Base-by-base conservation (phyloP, 441 rosid species). In the Dalechampia spathulata region DNA sequence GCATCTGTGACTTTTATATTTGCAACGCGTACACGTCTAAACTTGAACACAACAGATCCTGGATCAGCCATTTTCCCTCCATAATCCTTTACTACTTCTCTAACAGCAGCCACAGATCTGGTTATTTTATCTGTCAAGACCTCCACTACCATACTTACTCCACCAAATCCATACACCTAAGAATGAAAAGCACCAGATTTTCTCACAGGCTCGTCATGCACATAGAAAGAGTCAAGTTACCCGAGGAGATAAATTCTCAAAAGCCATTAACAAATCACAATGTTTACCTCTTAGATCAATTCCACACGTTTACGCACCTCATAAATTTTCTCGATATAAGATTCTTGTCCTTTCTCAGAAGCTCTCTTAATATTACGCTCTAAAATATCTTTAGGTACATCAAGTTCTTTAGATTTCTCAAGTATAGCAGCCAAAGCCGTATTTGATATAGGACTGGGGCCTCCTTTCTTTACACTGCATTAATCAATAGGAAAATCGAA, bases 21-120 rank as follows among this genome's bases (percentile, higher is more conserved):
- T 57, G 76, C 95, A 57, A 73, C 88, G 30, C 88, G 73, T 51
- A 63, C 95, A 61, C 87, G 84, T 66, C 79, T 81, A 73, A 92
- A 92, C 78, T 86, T 88, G 74, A 92, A 92, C 89, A 81, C 55
- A 36, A 88, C 91, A 61, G 95, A 92, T 70, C 96, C 94, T 46
- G 95, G 78, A 62, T 84, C 98, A 7, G 98, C 96, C 91, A 91
- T 82, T 76, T 91, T 91, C 21, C 83, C 96, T 20, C 96, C 98
- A 65, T 68, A 78, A 58, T 91, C 96, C 78, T 75, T 88, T 60
- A 86, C 85, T 28, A 83, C 88, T 67, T 80, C 81, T 63, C 98
- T 77, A 57, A 91, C 76, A 67, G 83, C 83, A 36, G 93, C 95
- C 62, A 88, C 90, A 1, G 96, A 88, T 54, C 93, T 79, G 62